Base-by-base conservation (phyloP, 805 yeast genomes). In the Priceomyces castillae region DNA sequence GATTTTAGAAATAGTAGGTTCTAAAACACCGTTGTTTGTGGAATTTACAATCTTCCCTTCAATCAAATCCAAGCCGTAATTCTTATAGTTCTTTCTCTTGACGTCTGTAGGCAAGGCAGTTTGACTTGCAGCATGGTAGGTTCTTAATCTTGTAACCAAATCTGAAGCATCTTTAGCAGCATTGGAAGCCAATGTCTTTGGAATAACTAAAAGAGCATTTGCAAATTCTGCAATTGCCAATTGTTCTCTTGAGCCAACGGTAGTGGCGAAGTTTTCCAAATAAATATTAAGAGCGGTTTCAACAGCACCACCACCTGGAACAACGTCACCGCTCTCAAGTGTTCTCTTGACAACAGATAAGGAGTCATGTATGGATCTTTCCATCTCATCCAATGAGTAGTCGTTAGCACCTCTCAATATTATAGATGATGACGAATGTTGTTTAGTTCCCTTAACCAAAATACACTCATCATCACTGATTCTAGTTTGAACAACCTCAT, bases 301-400 rank as follows among this genome's bases (percentile, higher is more conserved):
- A 28, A 94, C 99, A n/a, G 96, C 95, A 48, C 99, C 99, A 52
- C 99, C 99, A 48, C 99, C 99, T 34, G 99, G 98, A 4, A 94
- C 99, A 45, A 95, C 90, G 52, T 78, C 70, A 16, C 97, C 98
- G 58, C 92, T 82, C 67, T 94, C 99, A 53, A 95, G 77, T 10
- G 98, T 90, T 62, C 99, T 82, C 73, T 94, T 94, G 30, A 94
- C 96, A 30, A 94, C 99, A 36, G 89, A 82, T 51, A 94, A 74
- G 2, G 98, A 87, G 64, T 94, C 99, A 59, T 89, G 97, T 48
- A 95, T 67, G 0, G 98, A 90, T 67, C 99, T 81, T 71, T 94
- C 97, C 98, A 95, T 92, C 73, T 94, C 99, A 68, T 94, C 99
- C 53, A 94, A 77, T 33, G 95, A 84, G 65, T 86, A 94, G 64